Evolutionary conservation across 1,284 basidiomycete species (phyloP).

Genomic region (Fomitopsis schrenkii): DNA sequence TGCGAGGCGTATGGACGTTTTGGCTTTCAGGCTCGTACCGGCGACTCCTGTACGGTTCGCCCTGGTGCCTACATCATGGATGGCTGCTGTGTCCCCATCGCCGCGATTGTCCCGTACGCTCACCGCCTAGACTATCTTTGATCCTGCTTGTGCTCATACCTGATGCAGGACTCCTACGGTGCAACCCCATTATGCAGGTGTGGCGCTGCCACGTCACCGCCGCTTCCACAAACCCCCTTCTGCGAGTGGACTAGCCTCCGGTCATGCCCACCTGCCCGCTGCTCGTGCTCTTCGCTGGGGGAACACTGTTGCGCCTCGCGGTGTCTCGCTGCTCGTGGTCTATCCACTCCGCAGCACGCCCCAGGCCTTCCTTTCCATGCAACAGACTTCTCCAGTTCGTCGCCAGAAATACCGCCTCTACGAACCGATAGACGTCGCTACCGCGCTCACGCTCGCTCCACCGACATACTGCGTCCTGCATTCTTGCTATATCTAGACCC

Average conservation of each 20-base stretch:
- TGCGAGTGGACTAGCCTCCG: not conserved
- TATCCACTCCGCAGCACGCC: too few species aligned
- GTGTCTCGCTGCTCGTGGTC: too few species aligned
- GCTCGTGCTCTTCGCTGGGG: too few species aligned
- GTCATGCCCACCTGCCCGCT: too few species aligned
- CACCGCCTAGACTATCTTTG: not conserved
- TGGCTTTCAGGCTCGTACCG: not conserved
- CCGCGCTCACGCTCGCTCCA: not conserved
- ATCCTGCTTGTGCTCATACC: not conserved
- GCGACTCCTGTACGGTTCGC: not conserved
- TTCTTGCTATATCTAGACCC: not conserved
- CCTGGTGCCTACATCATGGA: not conserved
- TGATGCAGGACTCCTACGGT: not conserved
- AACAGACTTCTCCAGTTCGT: not conserved
- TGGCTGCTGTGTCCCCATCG: not conserved
- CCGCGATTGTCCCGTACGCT: not conserved
- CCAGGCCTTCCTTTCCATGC: too few species aligned
- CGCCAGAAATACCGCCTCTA: not conserved
- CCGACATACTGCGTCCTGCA: not conserved
- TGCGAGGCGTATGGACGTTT: not conserved
- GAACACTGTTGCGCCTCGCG: too few species aligned
- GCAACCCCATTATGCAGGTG: not conserved
- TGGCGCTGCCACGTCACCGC: not conserved
- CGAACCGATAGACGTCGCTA: not conserved
- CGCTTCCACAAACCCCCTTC: not conserved